Evolutionary conservation across 2,329 filamentous ascomycete species (phyloP).

Genomic region (Onygenales sp.): DNA sequence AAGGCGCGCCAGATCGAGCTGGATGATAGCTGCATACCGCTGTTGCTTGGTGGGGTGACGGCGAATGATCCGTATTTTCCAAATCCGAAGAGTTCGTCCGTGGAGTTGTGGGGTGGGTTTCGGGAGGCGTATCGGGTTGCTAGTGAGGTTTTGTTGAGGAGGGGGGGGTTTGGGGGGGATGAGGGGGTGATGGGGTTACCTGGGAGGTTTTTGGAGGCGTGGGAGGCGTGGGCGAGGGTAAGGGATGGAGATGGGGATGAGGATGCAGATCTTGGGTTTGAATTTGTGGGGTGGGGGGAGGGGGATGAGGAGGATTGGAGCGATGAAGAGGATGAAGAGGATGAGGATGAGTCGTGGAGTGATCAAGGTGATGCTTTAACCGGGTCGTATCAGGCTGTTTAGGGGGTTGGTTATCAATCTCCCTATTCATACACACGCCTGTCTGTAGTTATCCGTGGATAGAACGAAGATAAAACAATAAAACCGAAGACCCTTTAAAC

Average conservation of each 20-base stretch:
- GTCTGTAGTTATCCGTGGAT: no score
- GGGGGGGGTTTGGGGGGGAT: no score
- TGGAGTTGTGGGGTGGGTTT: background rate
- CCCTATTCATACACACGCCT: no score
- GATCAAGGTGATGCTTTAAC: no score
- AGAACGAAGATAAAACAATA: no score
- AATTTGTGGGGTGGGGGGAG: background rate
- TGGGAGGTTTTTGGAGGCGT: background rate
- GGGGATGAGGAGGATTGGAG: background rate
- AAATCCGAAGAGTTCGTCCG: conserved; percentile 5
- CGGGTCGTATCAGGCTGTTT: no score
- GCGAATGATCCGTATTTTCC: conserved; percentile 12
- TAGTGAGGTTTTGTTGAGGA: no score
- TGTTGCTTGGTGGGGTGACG: conserved; percentile 11
- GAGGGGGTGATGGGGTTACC: background rate
- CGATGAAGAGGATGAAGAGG: no score
- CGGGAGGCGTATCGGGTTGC: background rate
- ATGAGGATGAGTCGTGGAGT: no score
- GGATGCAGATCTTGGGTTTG: background rate
- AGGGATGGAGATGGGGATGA: background rate
- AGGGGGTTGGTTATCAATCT: no score
- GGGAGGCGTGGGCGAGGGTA: background rate
- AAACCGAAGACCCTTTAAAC: no score
- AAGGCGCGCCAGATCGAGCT: conserved; percentile 11
- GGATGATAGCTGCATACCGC: conserved; percentile 6